These are phyloP conservation scores for Stygiomarasmius scandens DNA, from an alignment of 1,284 basidiomycete species.

Conservation along the genomic window DNA sequence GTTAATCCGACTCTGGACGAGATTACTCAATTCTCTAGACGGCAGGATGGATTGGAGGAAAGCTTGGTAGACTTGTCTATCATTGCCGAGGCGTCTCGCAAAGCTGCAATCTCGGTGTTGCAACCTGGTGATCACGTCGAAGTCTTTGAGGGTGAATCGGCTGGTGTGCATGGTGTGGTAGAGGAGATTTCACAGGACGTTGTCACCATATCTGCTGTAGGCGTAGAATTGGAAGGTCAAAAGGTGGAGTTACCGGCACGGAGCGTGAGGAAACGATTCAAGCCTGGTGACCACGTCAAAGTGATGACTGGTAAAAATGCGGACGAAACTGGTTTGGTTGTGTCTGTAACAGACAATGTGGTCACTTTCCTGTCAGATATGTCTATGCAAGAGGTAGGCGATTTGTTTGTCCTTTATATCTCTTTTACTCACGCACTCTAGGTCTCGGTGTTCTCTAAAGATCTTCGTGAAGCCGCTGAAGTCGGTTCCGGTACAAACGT, in stretches of 20 bases:
- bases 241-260: constrained; percentile 87
- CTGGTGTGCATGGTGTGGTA: constrained; percentile 90
- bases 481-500: constrained; percentile 89
- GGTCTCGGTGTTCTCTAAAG: constrained; percentile 97
- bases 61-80: constrained; percentile 78
- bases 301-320: constrained; percentile 95
- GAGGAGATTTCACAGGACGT: constrained; percentile 89
- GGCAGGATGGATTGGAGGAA: constrained; percentile 49
- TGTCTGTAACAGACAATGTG: constrained; percentile 88
- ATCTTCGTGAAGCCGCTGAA: constrained; percentile 96
- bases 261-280: constrained; percentile 93
- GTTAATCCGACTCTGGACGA: constrained; percentile 97
- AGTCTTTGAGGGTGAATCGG: constrained; percentile 95
- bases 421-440: constrained; percentile 29
- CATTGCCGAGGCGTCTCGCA: constrained; percentile 87
- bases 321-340: constrained; percentile 95
- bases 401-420: not conserved
- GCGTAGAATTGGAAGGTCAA: constrained; percentile 83
- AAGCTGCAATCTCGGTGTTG: constrained; percentile 86
- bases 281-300: constrained; percentile 97
- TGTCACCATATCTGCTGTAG: constrained; percentile 82
- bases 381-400: constrained; percentile 85
- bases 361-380: constrained; percentile 98
- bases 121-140: constrained; percentile 98
- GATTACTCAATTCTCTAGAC: constrained; percentile 76